Conservation (phyloP, 305 asterid genomes). For the Ilex paraguariensis region DNA sequence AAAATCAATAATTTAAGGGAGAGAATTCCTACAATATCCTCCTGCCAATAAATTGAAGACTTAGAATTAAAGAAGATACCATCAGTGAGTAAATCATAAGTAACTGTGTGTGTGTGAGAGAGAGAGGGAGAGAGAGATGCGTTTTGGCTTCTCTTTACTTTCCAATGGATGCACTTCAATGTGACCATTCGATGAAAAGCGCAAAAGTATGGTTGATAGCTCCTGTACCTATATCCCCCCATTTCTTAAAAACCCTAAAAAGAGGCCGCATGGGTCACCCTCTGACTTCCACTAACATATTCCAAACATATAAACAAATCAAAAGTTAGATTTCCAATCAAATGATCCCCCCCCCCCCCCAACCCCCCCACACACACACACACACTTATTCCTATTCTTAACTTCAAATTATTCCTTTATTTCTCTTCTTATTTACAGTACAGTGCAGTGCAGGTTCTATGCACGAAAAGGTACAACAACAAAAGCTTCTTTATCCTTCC, state of each 20-base stretch:
- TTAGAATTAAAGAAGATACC: too few species aligned
- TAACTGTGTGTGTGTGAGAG: too few species aligned
- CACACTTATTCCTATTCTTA: slow-evolving; percentile 32
- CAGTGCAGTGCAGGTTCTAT: not conserved
- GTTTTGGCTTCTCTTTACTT: slow-evolving; percentile 8
- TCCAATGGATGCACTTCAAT: slow-evolving; percentile 38
- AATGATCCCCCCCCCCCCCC: slow-evolving; percentile 34
- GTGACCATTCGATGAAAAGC: slow-evolving; percentile 52
- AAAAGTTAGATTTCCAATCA: slow-evolving; percentile 62
- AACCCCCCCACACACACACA: slow-evolving; percentile 13
- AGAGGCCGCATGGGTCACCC: slow-evolving; percentile 39
- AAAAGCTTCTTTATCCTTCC: not conserved
- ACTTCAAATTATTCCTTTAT: slow-evolving; percentile 46
- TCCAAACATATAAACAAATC: slow-evolving; percentile 74
- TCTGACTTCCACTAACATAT: slow-evolving; percentile 86
- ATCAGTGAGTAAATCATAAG: too few species aligned
- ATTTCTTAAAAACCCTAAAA: slow-evolving; percentile 26
- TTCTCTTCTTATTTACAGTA: slow-evolving; percentile 12
- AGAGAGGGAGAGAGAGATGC: too few species aligned
- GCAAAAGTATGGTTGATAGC: slow-evolving; percentile 28
- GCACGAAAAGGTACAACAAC: not conserved
- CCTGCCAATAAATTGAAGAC: too few species aligned
- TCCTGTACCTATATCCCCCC: slow-evolving; percentile 10
- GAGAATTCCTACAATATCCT: too few species aligned
- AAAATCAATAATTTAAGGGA: too few species aligned